Conservation (phyloP, 352 stramenopile species). For the Achlya hypogyna region DNA sequence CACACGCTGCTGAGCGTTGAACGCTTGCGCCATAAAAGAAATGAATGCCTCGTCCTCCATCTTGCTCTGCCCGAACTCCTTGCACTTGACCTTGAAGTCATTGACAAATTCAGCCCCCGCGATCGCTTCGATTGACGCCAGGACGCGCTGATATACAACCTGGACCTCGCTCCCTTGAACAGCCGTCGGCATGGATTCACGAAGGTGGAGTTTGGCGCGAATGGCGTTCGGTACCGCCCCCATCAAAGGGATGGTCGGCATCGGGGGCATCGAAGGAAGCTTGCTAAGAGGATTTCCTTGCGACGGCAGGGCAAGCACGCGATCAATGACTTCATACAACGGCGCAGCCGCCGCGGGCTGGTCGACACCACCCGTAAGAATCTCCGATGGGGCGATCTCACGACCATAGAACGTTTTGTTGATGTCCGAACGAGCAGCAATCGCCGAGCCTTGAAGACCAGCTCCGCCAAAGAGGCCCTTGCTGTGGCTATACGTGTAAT, state of each 20-base stretch:
- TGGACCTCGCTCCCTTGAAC: slow-evolving; percentile 68
- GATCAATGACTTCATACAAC: slow-evolving; percentile 75
- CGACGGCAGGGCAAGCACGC: slow-evolving; percentile 53
- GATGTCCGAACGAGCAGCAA: slow-evolving; percentile 62
- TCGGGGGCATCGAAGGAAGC: slow-evolving; percentile 10
- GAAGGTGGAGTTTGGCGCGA: background rate
- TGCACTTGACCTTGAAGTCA: slow-evolving; percentile 80
- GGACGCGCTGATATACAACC: slow-evolving; percentile 76
- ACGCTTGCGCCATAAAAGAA: slow-evolving; percentile 57
- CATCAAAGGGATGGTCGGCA: slow-evolving; percentile 11
- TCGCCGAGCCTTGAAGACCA: slow-evolving; percentile 69
- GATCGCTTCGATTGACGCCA: slow-evolving; percentile 58
- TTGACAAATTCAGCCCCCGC: slow-evolving; percentile 47
- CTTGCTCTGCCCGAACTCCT: slow-evolving; percentile 78
- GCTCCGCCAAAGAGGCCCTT: slow-evolving; percentile 81
- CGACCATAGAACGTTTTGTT: slow-evolving; percentile 87
- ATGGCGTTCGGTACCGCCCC: background rate
- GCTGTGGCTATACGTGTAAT: slow-evolving; percentile 85
- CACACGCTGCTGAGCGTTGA: slow-evolving; percentile 58
- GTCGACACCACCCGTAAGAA: slow-evolving; percentile 71
- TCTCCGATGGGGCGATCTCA: slow-evolving; percentile 76
- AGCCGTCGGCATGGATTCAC: slow-evolving; percentile 61
- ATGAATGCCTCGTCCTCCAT: slow-evolving; percentile 63
- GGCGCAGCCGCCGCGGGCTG: slow-evolving; percentile 69
- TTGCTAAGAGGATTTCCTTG: slow-evolving; percentile 19